Conservation (phyloP, 1,284 basidiomycete genomes). For the Retiboletus fuscus region DNA sequence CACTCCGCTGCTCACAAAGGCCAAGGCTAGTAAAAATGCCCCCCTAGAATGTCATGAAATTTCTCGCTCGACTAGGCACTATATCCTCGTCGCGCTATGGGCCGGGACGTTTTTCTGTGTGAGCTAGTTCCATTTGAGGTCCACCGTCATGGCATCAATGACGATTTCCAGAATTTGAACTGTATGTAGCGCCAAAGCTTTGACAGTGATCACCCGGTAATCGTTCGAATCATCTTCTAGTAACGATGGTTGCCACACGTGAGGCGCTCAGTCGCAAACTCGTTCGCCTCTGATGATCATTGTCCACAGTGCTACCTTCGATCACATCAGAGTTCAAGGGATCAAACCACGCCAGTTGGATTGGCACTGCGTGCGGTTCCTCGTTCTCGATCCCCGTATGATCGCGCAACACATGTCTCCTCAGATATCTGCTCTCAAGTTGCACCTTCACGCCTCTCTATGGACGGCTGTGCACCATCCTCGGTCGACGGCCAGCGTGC, state of each 20-base stretch:
- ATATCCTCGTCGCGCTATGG: slow-evolving; percentile 29
- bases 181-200: slow-evolving; percentile 23
- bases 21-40: background rate
- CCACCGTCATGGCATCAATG: too few species aligned
- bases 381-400: background rate
- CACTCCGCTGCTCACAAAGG: slow-evolving; percentile 24
- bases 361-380: slow-evolving; percentile 32
- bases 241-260: slow-evolving; percentile 43
- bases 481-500: slow-evolving; percentile 29
- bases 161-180: slow-evolving; percentile 34
- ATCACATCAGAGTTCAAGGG: slow-evolving; percentile 37
- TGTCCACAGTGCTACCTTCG: slow-evolving; percentile 31
- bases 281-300: slow-evolving; percentile 11
- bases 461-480: slow-evolving; percentile 33
- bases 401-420: too few species aligned
- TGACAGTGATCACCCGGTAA: background rate
- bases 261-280: background rate
- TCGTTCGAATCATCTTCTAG: slow-evolving; percentile 13
- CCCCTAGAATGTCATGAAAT: slow-evolving; percentile 18
- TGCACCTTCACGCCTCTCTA: slow-evolving; percentile 38
- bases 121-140: background rate
- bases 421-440: slow-evolving; percentile 33
- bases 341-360: slow-evolving; percentile 38
- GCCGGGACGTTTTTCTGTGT: slow-evolving; percentile 37
- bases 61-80: slow-evolving; percentile 18